These are phyloP conservation scores for Backusella psychrophila DNA, from an alignment of 192 early-diverging fungal species.

Conservation along the genomic window DNA sequence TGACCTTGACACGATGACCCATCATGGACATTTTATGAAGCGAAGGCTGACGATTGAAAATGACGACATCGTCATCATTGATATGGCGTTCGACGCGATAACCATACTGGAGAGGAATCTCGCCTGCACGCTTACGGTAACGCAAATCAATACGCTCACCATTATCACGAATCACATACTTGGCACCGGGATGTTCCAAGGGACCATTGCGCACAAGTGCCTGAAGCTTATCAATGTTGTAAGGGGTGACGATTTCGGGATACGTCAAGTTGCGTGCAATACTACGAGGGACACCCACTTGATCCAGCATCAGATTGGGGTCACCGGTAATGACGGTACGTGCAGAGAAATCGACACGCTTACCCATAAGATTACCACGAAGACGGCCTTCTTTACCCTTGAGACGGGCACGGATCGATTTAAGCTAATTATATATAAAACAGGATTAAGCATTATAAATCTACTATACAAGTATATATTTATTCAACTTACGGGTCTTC, in stretches of 20 bases:
- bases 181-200: constrained; percentile 93
- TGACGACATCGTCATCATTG: constrained; percentile 92
- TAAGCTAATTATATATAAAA: neutral
- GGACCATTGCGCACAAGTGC: constrained; percentile 88
- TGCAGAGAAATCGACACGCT: constrained; percentile 98
- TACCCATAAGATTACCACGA: constrained; percentile 99
- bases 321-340: constrained; percentile 99
- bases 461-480: neutral
- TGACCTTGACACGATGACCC: constrained; percentile 94
- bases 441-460: neutral
- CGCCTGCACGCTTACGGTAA: constrained; percentile 78
- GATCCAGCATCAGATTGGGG: constrained; percentile 95
- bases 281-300: constrained; percentile 96
- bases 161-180: constrained; percentile 93
- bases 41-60: constrained; percentile 99
- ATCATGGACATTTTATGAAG: constrained; percentile 99
- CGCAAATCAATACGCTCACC: constrained; percentile 92
- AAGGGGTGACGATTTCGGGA: constrained; percentile 95
- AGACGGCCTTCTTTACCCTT: constrained; percentile 99
- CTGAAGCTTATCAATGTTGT: constrained; percentile 91
- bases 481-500: constrained; percentile 70
- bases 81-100: constrained; percentile 90
- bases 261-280: constrained; percentile 98
- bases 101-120: constrained; percentile 72
- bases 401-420: constrained; percentile 81